Evolutionary conservation across 352 stramenopile genomes (phyloP), one percentile per base, ranked within the genome.

Genomic region (Sclerospora graminicola): DNA sequence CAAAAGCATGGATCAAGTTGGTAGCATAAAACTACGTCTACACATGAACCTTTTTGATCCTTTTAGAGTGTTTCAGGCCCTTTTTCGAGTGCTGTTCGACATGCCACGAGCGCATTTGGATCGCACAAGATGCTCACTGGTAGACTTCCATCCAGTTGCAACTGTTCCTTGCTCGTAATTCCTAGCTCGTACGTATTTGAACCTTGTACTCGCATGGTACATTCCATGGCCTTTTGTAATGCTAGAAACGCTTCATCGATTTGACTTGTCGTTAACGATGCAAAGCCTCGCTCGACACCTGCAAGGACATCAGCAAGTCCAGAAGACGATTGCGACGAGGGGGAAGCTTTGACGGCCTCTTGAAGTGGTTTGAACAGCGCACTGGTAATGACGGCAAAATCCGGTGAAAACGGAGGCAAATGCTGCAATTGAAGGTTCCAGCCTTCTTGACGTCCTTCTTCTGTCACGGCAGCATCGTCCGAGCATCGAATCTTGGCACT

Each of bases 151-250:
- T 66, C 54, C 2, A 52, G 46, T 35, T 68, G 48, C 0, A 72
- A 48, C 20, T 60, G 57, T n/a, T 57, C 46, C 23, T 52, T 66
- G 11, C 46, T 33, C 0, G 54, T 72, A 8, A 44, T 16, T 0
- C 57, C 54, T 14, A 72, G 47, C 13, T 68, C 55, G 24, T 73
- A 73, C 21, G 58, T 73, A 44, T 73, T 73, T 15, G 51, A 57
- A 10, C 63, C 63, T 44, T 69, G 59, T 5, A 69, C 59, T 27
- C 53, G 51, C 56, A 73, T 69, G 1, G 59, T 69, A 33, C 55
- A 62, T 32, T 69, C 63, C 58, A 73, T 65, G 6, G 55, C 49
- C 31, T 73, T 69, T 39, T 73, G 63, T 28, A 69, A 51, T 0
- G 63, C 45, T 41, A 73, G 24, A 28, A 69, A 73, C 8, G 63